phyloP scores from a whole-genome alignment of 805 yeast genomes.

The Suhomyces xylopsoci region DNA sequence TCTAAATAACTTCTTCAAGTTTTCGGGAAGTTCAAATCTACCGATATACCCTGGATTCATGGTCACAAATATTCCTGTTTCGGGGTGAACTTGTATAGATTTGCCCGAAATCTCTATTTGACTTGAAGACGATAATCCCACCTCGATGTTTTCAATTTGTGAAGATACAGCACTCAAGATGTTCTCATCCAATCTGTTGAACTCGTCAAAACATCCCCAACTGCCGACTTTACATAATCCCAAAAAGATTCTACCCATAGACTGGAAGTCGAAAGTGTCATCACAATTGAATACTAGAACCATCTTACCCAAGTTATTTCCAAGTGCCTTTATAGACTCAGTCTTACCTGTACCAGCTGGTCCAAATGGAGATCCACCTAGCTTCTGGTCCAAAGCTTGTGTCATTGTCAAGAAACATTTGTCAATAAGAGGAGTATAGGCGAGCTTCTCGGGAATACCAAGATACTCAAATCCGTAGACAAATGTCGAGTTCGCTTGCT shows the following conservation, averaged over 20 bases:
- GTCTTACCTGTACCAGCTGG: constrained; percentile 99
- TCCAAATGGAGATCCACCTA: constrained; percentile 91
- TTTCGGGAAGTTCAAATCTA: constrained; percentile 79
- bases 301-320: constrained; percentile 71
- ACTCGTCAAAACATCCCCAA: constrained; percentile 97
- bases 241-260: constrained; percentile 70
- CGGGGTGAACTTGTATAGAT: constrained; percentile 34
- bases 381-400: constrained; percentile 65
- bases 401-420: constrained; percentile 65
- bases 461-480: constrained; percentile 78
- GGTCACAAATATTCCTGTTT: constrained; percentile 78
- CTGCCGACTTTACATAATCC: constrained; percentile 84
- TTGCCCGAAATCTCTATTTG: constrained; percentile 44
- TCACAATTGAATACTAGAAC: constrained; percentile 91
- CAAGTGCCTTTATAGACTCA: constrained; percentile 82
- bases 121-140: constrained; percentile 34
- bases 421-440: constrained; percentile 70
- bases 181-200: constrained; percentile 70
- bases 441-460: constrained; percentile 71
- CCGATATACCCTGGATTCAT: constrained; percentile 91
- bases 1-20: constrained; percentile 74
- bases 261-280: constrained; percentile 76
- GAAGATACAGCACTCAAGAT: constrained; percentile 84
- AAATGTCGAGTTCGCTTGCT: constrained; percentile 51
- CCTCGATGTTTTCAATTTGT: constrained; percentile 69